These are phyloP conservation scores for Colletotrichum sojae DNA, from an alignment of 2,329 filamentous ascomycete species.

Conservation along the genomic window DNA sequence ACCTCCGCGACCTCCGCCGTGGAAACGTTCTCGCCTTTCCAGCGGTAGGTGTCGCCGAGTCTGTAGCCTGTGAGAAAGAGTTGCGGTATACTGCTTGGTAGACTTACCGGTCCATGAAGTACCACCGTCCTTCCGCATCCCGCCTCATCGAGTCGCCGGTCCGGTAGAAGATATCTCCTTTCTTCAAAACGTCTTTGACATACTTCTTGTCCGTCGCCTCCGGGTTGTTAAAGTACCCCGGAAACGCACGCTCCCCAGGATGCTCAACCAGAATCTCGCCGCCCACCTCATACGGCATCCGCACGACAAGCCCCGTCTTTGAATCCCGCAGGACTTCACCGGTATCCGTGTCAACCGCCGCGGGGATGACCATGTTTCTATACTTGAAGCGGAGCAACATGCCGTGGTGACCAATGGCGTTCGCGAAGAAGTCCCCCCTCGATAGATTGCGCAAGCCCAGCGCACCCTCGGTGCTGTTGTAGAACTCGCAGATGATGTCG, in stretches of 20 bases:
- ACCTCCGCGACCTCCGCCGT: conserved; percentile 77
- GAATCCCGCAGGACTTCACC: conserved; percentile 77
- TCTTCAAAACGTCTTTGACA: conserved; percentile 73
- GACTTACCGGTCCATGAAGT: conserved; percentile 71
- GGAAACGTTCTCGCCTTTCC: conserved; percentile 80
- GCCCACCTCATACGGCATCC: conserved; percentile 75
- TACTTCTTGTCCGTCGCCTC: conserved; percentile 78
- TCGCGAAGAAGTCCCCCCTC: conserved; percentile 72
- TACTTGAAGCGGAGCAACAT: conserved; percentile 67
- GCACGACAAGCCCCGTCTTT: conserved; percentile 76
- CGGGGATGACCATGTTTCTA: conserved; percentile 73
- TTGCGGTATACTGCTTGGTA: too few relatives aligned
- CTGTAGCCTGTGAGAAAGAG: conserved; percentile 46
- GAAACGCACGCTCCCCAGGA: conserved; percentile 70
- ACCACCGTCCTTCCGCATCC: conserved; percentile 76
- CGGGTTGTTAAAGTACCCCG: conserved; percentile 79
- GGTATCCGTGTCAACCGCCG: conserved; percentile 77
- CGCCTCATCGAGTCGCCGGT: conserved; percentile 76
- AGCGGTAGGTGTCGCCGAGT: conserved; percentile 81
- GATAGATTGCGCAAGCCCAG: conserved; percentile 73
- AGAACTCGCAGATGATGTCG: conserved; percentile 78
- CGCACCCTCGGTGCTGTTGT: conserved; percentile 82
- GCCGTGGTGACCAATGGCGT: conserved; percentile 80
- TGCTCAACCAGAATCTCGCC: conserved; percentile 82
- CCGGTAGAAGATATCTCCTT: conserved; percentile 78